Percentiles rank a stretch among this genome's conserved stretches.
These are phyloP conservation scores for Hirsutella rhossiliensis DNA, from an alignment of 2,329 filamentous ascomycete genomes.

Conservation along the genomic window DNA sequence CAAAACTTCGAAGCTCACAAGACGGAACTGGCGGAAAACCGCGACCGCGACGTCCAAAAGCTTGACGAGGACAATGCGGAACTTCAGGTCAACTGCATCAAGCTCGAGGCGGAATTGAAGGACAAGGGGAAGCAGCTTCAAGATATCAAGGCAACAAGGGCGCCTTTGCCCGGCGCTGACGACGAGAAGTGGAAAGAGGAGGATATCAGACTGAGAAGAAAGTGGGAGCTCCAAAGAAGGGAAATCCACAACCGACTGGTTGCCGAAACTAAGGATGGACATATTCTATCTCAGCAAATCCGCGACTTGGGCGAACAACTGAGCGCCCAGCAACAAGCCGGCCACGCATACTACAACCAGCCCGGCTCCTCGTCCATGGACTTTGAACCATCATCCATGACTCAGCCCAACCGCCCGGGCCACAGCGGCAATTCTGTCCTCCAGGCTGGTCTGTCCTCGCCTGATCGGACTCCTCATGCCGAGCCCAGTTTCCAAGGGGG, in stretches of 20 bases:
- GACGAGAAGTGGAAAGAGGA: slow-evolving; percentile 43
- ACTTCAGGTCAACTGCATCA: slow-evolving; percentile 51
- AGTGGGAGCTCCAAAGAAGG: slow-evolving; percentile 42
- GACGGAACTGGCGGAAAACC: slow-evolving; percentile 34
- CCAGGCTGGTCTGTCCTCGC: slow-evolving; percentile 26
- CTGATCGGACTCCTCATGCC: slow-evolving; percentile 22
- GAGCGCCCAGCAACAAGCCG: slow-evolving; percentile 26
- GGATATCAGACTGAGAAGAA: slow-evolving; percentile 37
- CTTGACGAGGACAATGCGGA: slow-evolving; percentile 43
- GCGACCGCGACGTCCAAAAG: slow-evolving; percentile 37
- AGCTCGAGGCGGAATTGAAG: slow-evolving; percentile 61
- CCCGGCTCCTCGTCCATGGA: slow-evolving; percentile 32
- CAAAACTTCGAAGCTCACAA: slow-evolving; percentile 42
- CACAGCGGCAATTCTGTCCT: slow-evolving; percentile 35
- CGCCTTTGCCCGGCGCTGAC: slow-evolving; percentile 49
- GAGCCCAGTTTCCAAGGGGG: slow-evolving; percentile 35
- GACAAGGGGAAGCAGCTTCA: slow-evolving; percentile 57
- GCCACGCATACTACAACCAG: slow-evolving; percentile 31
- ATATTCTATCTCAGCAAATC: slow-evolving; percentile 33
- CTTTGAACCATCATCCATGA: slow-evolving; percentile 28
- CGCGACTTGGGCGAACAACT: slow-evolving; percentile 35
- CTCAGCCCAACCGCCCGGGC: slow-evolving; percentile 34
- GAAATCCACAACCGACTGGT: slow-evolving; percentile 39
- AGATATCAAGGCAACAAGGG: slow-evolving; percentile 58
- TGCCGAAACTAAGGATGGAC: slow-evolving; percentile 32